Percentiles rank a stretch among this genome's conserved stretches.
phyloP scores from a whole-genome alignment of 2,329 filamentous ascomycete genomes.

The Mycosphaerella arachidis region DNA sequence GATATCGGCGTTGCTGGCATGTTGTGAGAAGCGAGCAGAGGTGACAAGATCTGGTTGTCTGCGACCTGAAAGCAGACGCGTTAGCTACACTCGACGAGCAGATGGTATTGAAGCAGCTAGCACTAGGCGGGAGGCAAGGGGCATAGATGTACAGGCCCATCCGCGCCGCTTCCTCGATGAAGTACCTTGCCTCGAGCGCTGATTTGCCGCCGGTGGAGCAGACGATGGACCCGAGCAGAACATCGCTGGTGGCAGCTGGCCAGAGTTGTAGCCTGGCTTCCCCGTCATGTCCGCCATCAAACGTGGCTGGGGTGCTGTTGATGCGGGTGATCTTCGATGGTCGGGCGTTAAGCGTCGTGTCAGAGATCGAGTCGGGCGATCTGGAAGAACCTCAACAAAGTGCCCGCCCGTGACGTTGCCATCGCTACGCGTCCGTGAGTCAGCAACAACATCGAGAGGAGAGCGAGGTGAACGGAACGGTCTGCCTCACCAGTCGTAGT shows the following conservation, averaged over 20 bases:
- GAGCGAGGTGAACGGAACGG: not conserved
- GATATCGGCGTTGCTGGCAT: not conserved
- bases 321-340: not conserved
- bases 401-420: constrained; percentile 19
- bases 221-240: not conserved
- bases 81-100: not conserved
- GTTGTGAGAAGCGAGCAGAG: not conserved
- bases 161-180: not conserved
- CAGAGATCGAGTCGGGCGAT: constrained; percentile 1
- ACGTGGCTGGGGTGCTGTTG: not conserved
- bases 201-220: not conserved
- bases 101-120: not conserved
- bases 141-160: not conserved
- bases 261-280: not conserved
- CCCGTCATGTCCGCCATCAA: not conserved
- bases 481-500: constrained; percentile 12
- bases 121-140: not conserved
- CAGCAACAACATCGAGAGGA: not conserved
- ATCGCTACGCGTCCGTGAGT: constrained; percentile 9
- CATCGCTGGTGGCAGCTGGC: not conserved
- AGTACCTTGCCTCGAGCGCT: not conserved
- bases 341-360: not conserved
- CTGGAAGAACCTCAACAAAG: constrained; percentile 11
- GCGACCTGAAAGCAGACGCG: not conserved
- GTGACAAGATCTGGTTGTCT: not conserved